Base-by-base conservation (phyloP, 1,139 yeast genomes). In the Sugiyamaella castrensis region DNA sequence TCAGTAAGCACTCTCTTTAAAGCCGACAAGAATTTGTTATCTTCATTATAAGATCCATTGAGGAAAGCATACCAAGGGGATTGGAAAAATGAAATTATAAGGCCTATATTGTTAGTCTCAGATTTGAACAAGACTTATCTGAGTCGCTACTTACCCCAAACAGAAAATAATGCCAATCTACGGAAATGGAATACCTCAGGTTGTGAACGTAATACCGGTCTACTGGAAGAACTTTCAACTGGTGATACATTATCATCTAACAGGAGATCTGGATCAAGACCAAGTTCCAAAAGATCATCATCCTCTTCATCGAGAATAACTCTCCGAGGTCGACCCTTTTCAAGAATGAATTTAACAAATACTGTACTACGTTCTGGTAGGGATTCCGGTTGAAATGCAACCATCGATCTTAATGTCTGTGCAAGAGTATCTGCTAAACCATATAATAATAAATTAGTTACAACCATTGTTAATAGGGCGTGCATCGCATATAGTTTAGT, bases 371-470 rank as follows among this genome's bases (percentile, higher is more conserved):
- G 54, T 36, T 42, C 54, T 49, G 59, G 56, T 39, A 52, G 52
- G 43, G 53, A 50, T 32, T 61, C 64, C 4, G 64, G 64, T 10
- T 46, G 51, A 46, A 63, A 64, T 37, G 59, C 62, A 15, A 55
- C 37, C 53, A 61, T 57, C 2, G 64, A 55, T 6, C 79, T 59
- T 1, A 86, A 70, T 1, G 86, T 75, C 66, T 92, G 98, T 0
- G 98, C 98, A 53, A 89, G 67, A 0, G 92, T 81, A 63, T 91
- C 98, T 0, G 97, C 89, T 8, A 89, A 80, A 0, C 96, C 97
- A 64, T 83, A 87, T 4, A 91, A 71, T 10, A 91, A 80, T 35
- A 87, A 71, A 62, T 91, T 91, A 0, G 97, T 83, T n/a, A 84
- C 80, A 50, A 87, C 79, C 42, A 91, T 87, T 4, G 97, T 89